phyloP scores from a whole-genome alignment of 2,329 filamentous ascomycete species.

The Aspergillus sergii region DNA sequence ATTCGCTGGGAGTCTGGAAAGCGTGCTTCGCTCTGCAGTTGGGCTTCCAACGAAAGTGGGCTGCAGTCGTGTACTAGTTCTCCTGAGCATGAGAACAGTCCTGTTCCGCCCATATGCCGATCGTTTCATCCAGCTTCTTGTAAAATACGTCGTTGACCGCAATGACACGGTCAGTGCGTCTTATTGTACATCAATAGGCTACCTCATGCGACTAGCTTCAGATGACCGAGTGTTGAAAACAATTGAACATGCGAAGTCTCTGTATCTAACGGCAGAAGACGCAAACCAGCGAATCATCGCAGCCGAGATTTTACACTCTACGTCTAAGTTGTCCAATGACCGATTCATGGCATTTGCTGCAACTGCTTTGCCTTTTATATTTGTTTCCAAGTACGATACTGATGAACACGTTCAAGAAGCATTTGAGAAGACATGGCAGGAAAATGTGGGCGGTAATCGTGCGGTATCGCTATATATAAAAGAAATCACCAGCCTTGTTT shows the following conservation, averaged over 20 bases:
- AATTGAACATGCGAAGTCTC: constrained; percentile 59
- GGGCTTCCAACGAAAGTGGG: constrained; percentile 94
- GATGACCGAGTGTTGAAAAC: constrained; percentile 60
- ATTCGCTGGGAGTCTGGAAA: constrained; percentile 72
- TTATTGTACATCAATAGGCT: constrained; percentile 84
- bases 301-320: constrained; percentile 78
- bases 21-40: constrained; percentile 80
- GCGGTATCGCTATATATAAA: constrained; percentile 80
- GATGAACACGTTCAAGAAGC: constrained; percentile 76
- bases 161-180: constrained; percentile 92
- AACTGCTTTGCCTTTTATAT: constrained; percentile 80
- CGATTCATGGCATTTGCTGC: constrained; percentile 78
- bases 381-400: constrained; percentile 82
- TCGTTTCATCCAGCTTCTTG: constrained; percentile 73
- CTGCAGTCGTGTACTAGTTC: constrained; percentile 80
- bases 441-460: constrained; percentile 83
- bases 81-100: constrained; percentile 75
- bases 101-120: constrained; percentile 76
- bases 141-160: constrained; percentile 81
- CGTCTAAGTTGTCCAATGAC: constrained; percentile 86
- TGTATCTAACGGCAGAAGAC: constrained; percentile 84
- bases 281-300: constrained; percentile 73
- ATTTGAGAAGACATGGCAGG: constrained; percentile 85
- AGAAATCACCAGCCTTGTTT: constrained; percentile 74
- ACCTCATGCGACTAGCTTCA: constrained; percentile 70